A percentile compares a stretch with the other conserved stretches of the same genome.
These are phyloP conservation scores for Calvatia gigantea DNA, from an alignment of 768 basidiomycete genomes.

Conservation along the genomic window DNA sequence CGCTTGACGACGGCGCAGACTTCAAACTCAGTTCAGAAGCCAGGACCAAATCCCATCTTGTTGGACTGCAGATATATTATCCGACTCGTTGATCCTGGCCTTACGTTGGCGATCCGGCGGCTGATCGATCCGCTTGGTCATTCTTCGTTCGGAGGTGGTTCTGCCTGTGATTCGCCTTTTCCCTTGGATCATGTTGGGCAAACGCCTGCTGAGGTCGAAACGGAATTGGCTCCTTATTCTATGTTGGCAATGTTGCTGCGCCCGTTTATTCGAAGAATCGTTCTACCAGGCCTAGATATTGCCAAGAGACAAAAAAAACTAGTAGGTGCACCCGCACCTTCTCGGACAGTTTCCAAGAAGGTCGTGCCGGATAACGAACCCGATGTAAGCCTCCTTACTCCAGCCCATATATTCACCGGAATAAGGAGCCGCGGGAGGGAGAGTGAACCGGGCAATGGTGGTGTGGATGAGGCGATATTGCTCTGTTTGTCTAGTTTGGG, in stretches of 20 bases:
- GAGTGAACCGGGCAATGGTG: background rate
- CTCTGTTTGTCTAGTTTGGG: conserved; percentile 29
- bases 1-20: background rate
- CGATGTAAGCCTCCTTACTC: conserved; percentile 30
- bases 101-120: conserved; percentile 27
- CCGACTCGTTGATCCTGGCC: conserved; percentile 27
- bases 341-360: conserved; percentile 15
- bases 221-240: conserved; percentile 36
- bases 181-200: conserved; percentile 28
- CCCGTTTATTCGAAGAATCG: conserved; percentile 31
- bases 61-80: conserved; percentile 19
- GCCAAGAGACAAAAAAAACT: conserved; percentile 29
- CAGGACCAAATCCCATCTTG: background rate
- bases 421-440: conserved; percentile 19
- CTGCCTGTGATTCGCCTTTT: conserved; percentile 13
- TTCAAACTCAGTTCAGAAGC: background rate
- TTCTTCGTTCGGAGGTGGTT: conserved; percentile 10
- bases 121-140: conserved; percentile 9
- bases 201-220: conserved; percentile 25
- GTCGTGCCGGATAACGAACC: conserved; percentile 14
- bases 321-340: conserved; percentile 9
- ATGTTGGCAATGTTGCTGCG: conserved; percentile 32
- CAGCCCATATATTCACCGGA: conserved; percentile 41
- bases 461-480: conserved; percentile 21
- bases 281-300: conserved; percentile 33